Base-by-base conservation (phyloP, 768 basidiomycete species). In the Termitomyces sp. region DNA sequence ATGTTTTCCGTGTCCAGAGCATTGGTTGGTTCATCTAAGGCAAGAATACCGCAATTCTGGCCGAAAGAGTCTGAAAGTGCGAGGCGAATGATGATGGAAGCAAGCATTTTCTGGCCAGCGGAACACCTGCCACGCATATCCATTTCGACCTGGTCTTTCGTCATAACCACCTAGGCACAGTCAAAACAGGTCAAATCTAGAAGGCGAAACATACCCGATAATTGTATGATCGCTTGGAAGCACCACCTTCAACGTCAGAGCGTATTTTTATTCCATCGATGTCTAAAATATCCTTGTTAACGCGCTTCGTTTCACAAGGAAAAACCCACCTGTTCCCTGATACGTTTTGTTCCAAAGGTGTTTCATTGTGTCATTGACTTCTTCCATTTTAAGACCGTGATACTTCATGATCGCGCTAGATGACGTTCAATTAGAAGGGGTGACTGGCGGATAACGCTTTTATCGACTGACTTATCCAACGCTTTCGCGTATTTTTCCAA, bases 121-220 rank as follows among this genome's bases (percentile, higher is more conserved):
- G 91, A 94, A 72, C 97, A 99, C 59, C 97, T 84, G 24, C 97
- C 97, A 54, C 97, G 86, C 97, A 99, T 99, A 71, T 98, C 97
- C 90, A 99, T 94, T 71, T 98, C 96, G 7, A 98, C 95, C 65
- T 94, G 90, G 68, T 98, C 95, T 74, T 99, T 99, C 51, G 89
- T 92, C 96, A 99, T 98, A 60, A 98, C 96, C 56, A 98, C 93
- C 93, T 96, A 68, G 53, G 54, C 30, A 37, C 26, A 59, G 40
- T 59, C 26, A 62, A 51, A 40, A 47, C 35, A 19, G 51, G 47
- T 46, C 51, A 53, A 11, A 48, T 54, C 53, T 22, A 58, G 30
- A 48, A 45, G 37, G 17, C n/a, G 49, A 30, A 46, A 15, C 52
- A 75, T 66, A 94, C 96, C 60, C 97, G 79, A 70, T 99, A 99